phyloP scores from a whole-genome alignment of 257 asterid species.

The Primulina tabacum region DNA sequence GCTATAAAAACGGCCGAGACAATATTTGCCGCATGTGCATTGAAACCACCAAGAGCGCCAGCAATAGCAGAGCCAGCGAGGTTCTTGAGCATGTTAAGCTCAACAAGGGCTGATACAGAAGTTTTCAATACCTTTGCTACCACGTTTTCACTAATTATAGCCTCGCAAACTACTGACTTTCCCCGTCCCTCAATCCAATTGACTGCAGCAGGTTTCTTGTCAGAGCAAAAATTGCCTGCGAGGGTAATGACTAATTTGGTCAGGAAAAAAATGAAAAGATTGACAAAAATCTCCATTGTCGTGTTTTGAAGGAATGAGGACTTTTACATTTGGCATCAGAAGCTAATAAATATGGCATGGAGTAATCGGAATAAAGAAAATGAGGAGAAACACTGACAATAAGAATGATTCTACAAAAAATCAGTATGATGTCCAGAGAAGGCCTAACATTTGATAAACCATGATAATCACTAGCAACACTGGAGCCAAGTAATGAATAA shows the following conservation, averaged over 20 bases:
- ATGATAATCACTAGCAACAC: background rate
- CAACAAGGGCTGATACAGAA: slow-evolving; percentile 37
- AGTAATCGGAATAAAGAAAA: background rate
- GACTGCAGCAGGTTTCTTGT: slow-evolving; percentile 43
- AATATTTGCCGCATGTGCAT: slow-evolving; percentile 42
- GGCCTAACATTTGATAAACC: background rate
- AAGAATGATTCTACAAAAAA: background rate
- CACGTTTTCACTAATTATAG: slow-evolving; percentile 32
- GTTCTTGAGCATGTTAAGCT: slow-evolving; percentile 49
- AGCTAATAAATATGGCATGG: background rate
- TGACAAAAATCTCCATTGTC: background rate
- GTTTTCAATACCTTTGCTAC: slow-evolving; percentile 43
- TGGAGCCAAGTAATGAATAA: background rate
- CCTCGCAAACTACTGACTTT: slow-evolving; percentile 45
- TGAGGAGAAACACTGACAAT: background rate
- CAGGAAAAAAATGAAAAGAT: background rate
- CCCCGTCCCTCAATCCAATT: slow-evolving; percentile 51
- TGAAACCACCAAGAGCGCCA: slow-evolving; percentile 48
- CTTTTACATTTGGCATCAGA: background rate
- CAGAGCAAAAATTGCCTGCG: slow-evolving; percentile 16
- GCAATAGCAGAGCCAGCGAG: slow-evolving; percentile 46
- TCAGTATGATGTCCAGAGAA: background rate
- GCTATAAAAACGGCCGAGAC: slow-evolving; percentile 39
- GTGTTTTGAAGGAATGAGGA: background rate
- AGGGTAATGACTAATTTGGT: background rate